Evolutionary conservation across 2,329 filamentous ascomycete species (phyloP).

Genomic region (Aureobasidium musti): DNA sequence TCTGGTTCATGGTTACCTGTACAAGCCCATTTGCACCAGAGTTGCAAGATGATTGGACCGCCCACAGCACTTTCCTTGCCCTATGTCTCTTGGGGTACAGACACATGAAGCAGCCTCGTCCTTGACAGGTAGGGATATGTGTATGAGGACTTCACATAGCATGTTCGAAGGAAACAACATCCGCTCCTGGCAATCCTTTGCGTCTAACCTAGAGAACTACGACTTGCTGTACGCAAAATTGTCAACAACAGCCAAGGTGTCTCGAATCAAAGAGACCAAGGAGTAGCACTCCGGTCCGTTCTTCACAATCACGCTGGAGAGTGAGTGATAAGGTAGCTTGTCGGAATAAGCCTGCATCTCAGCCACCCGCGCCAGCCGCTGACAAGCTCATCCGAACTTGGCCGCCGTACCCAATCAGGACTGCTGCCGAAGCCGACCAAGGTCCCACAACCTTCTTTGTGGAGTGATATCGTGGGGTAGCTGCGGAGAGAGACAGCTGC

Average conservation of each 20-base stretch:
- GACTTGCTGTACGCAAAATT: neutral
- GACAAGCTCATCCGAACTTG: slow-evolving; percentile 2
- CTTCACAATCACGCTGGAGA: neutral
- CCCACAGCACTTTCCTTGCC: neutral
- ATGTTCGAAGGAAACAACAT: neutral
- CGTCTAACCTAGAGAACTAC: too few species aligned
- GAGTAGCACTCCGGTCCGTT: neutral
- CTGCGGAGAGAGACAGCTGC: neutral
- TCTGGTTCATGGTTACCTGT: neutral
- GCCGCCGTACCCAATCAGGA: neutral
- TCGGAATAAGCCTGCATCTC: neutral
- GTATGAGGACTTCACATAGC: neutral
- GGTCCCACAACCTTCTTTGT: neutral
- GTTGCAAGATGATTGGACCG: neutral
- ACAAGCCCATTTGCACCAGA: neutral
- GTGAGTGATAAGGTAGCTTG: too few species aligned
- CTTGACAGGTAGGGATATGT: neutral
- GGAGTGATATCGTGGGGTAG: neutral
- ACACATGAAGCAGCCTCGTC: neutral
- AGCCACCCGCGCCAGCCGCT: slow-evolving; percentile 2
- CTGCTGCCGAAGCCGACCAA: neutral
- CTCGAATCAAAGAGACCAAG: neutral
- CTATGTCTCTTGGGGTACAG: neutral
- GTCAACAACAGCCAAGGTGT: neutral
- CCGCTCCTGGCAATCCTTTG: neutral